Evolutionary conservation across 805 yeast species (phyloP).

Genomic region (Zygosaccharomyces lentus): DNA sequence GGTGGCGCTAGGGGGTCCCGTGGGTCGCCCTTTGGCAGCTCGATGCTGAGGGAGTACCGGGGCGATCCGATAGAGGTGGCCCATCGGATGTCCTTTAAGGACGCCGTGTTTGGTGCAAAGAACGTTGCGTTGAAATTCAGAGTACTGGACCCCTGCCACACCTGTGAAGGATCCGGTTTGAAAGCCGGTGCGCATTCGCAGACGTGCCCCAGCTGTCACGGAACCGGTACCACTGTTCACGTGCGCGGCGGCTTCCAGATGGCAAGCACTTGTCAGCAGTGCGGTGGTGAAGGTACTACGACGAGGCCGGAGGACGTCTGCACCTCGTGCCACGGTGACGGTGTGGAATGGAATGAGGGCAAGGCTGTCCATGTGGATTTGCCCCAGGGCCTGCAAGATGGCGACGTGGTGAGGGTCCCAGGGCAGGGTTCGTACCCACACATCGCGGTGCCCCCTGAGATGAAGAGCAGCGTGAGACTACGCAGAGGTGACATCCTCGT

Average conservation of each 20-base stretch:
- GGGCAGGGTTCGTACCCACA: conserved; percentile 91
- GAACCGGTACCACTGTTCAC: conserved; percentile 88
- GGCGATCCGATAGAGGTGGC: conserved; percentile 87
- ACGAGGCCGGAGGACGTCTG: conserved; percentile 69
- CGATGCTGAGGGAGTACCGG: conserved; percentile 61
- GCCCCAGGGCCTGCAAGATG: conserved; percentile 87
- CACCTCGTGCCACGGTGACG: conserved; percentile 80
- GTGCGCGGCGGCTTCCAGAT: conserved; percentile 91
- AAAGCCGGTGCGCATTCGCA: conserved; percentile 63
- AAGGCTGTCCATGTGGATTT: conserved; percentile 77
- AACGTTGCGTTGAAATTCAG: conserved; percentile 62
- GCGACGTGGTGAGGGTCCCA: conserved; percentile 74
- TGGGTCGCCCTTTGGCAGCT: conserved; percentile 7
- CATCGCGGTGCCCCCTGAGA: conserved; percentile 58
- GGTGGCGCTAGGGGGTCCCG: conserved; percentile 24
- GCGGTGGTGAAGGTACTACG: conserved; percentile 85
- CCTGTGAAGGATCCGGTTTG: conserved; percentile 84
- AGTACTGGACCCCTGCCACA: conserved; percentile 68
- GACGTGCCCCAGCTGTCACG: conserved; percentile 85
- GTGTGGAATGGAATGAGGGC: conserved; percentile 57
- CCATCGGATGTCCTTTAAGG: conserved; percentile 73
- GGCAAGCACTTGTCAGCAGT: conserved; percentile 85
- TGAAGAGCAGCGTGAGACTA: conserved; percentile 47
- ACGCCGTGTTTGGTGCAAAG: conserved; percentile 75
- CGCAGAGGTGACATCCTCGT: conserved; percentile 85